A percentile compares a stretch with the other conserved stretches of the same genome.
phyloP scores from a whole-genome alignment of 768 basidiomycete genomes.

The Russula compacta region DNA sequence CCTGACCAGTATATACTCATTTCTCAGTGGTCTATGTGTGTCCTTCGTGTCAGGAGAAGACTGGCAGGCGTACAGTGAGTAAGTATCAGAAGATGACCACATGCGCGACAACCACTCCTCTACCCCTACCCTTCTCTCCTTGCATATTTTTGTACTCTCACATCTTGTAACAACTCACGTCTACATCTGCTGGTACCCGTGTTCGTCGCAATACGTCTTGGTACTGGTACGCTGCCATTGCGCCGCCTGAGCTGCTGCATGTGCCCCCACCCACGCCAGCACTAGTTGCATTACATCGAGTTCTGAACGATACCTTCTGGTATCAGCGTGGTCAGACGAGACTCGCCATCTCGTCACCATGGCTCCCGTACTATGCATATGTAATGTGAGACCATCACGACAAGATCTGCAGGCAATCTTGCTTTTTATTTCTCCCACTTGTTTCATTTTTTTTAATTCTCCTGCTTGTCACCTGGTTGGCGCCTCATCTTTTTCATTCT shows the following conservation, averaged over 20 bases:
- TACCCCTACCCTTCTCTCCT: background rate
- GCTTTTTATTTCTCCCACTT: background rate
- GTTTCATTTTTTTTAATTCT: background rate
- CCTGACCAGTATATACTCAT: background rate
- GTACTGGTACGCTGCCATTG: constrained; percentile 12
- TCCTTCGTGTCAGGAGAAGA: constrained; percentile 43
- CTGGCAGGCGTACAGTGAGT: constrained; percentile 61
- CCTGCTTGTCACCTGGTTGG: background rate
- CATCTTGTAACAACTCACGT: constrained; percentile 18
- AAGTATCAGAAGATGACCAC: constrained; percentile 40
- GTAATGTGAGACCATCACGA: constrained; percentile 14
- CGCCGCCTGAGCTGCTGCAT: constrained; percentile 15
- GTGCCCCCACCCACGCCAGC: constrained; percentile 2
- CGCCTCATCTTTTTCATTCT: background rate
- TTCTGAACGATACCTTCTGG: constrained; percentile 11
- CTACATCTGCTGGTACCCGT: constrained; percentile 13
- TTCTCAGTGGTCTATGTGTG: constrained; percentile 50
- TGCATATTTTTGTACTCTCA: constrained; percentile 18
- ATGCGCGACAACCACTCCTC: background rate
- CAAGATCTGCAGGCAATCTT: background rate
- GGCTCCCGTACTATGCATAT: constrained; percentile 1
- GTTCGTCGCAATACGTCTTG: constrained; percentile 13
- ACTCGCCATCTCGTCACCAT: background rate
- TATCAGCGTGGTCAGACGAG: constrained; percentile 12
- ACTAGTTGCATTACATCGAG: constrained; percentile 14